Percentiles rank a stretch among this genome's conserved stretches.
Conservation (phyloP, 805 yeast genomes). For the Wickerhamomyces chaumierensis region DNA sequence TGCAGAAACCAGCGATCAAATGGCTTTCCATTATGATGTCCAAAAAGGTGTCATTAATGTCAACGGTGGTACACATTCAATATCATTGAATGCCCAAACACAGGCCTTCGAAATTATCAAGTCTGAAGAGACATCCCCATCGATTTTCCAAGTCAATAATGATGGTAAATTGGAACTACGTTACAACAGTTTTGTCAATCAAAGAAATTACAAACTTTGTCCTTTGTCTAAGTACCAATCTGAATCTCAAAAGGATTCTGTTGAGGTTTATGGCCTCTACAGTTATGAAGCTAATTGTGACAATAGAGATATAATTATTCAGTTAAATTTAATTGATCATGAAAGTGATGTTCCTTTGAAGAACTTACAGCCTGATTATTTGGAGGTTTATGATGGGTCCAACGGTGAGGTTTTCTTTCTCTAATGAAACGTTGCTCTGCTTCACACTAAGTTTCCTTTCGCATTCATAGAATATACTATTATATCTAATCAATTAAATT, state of each 20-base stretch:
- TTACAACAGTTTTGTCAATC: neutral
- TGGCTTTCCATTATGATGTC: too few relatives aligned
- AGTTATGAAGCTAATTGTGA: neutral
- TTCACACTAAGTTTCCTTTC: too few relatives aligned
- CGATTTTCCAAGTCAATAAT: neutral
- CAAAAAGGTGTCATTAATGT: too few relatives aligned
- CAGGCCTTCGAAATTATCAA: too few relatives aligned
- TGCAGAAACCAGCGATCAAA: too few relatives aligned
- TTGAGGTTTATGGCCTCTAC: neutral
- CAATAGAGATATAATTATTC: too few relatives aligned
- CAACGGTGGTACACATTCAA: too few relatives aligned
- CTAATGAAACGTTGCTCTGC: too few relatives aligned
- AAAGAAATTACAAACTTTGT: neutral
- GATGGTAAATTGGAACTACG: neutral
- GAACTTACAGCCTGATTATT: neutral
- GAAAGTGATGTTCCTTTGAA: neutral
- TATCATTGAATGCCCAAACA: too few relatives aligned
- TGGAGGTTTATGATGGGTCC: neutral
- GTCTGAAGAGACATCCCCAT: neutral
- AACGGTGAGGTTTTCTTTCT: neutral
- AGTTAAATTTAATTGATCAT: neutral
- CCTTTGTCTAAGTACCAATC: neutral
- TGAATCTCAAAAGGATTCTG: too few relatives aligned
- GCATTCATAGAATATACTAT: too few relatives aligned
- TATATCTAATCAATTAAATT: too few relatives aligned